Conservation (phyloP, 2,329 filamentous ascomycete species). For the Rutstroemia sydowiana region DNA sequence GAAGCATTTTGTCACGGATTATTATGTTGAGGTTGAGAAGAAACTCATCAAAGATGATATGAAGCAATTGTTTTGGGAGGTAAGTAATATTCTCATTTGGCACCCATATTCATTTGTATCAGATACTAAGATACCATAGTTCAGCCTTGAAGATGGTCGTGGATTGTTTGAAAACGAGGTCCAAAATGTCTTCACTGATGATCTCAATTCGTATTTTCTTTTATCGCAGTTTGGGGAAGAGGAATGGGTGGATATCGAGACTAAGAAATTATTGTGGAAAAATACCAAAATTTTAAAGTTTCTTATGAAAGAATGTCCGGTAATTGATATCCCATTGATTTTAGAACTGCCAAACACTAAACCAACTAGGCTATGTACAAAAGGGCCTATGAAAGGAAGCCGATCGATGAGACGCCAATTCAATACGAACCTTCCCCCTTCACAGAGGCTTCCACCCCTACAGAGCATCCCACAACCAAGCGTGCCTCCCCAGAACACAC, state of each 20-base stretch:
- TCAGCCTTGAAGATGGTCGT: constrained; percentile 4
- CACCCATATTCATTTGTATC: not conserved
- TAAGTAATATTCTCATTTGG: not conserved
- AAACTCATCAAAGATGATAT: not conserved
- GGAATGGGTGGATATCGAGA: not conserved
- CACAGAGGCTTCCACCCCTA: too few species aligned
- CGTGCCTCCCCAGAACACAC: too few species aligned
- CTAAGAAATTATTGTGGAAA: not conserved
- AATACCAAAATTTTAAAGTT: constrained; percentile 1
- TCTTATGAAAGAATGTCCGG: constrained; percentile 3
- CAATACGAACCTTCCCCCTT: too few species aligned
- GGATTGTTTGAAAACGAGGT: not conserved
- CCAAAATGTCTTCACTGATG: constrained; percentile 1
- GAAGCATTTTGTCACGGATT: constrained; percentile 9
- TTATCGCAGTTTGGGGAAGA: constrained; percentile 3
- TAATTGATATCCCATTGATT: not conserved
- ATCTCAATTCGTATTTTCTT: constrained; percentile 7
- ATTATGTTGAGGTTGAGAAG: constrained; percentile 3
- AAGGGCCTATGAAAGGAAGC: not conserved
- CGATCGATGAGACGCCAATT: too few species aligned
- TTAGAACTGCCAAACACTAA: not conserved
- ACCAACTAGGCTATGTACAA: not conserved
- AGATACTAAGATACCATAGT: not conserved
- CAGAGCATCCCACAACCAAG: too few species aligned
- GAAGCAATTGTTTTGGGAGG: constrained; percentile 3